Conservation (phyloP, 1,284 basidiomycete species). For the Mycena sp. region DNA sequence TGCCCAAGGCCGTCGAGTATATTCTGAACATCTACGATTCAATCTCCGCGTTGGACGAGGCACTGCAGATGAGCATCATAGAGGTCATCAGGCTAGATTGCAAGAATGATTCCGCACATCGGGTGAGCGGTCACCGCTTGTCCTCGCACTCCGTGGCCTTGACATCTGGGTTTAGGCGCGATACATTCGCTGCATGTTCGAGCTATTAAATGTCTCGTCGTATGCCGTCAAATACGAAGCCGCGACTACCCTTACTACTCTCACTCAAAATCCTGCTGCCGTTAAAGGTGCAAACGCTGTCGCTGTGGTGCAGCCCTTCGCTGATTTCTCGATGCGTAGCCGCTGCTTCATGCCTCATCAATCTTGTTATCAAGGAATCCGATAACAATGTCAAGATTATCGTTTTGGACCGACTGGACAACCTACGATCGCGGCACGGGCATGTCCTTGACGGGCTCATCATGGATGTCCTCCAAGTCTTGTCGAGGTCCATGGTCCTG, state of each 20-base stretch:
- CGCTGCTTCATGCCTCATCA: slow-evolving; percentile 90
- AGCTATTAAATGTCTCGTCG: slow-evolving; percentile 91
- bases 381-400: slow-evolving; percentile 99
- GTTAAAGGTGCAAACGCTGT: slow-evolving; percentile 77
- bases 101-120: slow-evolving; percentile 82
- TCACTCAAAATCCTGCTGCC: slow-evolving; percentile 96
- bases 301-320: background rate
- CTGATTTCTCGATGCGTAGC: slow-evolving; percentile 57
- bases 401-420: slow-evolving; percentile 93
- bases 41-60: slow-evolving; percentile 88
- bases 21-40: slow-evolving; percentile 88
- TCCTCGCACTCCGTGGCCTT: slow-evolving; percentile 17
- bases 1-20: slow-evolving; percentile 93
- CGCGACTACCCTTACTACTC: slow-evolving; percentile 92
- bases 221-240: slow-evolving; percentile 99
- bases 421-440: slow-evolving; percentile 87
- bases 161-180: slow-evolving; percentile 64
- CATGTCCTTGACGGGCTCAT: slow-evolving; percentile 93
- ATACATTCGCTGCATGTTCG: slow-evolving; percentile 95
- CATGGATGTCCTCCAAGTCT: slow-evolving; percentile 95
- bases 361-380: slow-evolving; percentile 92
- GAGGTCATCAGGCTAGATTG: slow-evolving; percentile 95
- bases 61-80: slow-evolving; percentile 96
- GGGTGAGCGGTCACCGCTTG: slow-evolving; percentile 58
- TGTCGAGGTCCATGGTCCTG: slow-evolving; percentile 68